phyloP scores from a whole-genome alignment of 768 basidiomycete species.

The Rhodosporidiobolus odoratus region DNA sequence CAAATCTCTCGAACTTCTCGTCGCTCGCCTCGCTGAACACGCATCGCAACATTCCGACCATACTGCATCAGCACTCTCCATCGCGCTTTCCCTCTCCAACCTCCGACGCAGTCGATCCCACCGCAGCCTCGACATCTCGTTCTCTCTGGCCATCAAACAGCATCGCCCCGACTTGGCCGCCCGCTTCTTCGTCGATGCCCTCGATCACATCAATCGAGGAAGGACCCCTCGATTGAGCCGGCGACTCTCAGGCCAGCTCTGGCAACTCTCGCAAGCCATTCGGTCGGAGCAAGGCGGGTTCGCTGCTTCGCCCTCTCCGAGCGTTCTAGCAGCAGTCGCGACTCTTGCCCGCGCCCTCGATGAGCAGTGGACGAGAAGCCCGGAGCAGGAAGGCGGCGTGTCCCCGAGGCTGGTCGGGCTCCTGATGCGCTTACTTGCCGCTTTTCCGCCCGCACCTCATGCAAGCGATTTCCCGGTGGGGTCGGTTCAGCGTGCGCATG shows the following conservation, averaged over 20 bases:
- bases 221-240: no score
- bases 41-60: background rate
- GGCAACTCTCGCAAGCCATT: background rate
- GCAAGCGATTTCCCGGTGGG: slow-evolving; percentile 4
- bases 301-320: background rate
- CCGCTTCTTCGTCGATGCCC: slow-evolving; percentile 14
- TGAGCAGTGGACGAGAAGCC: background rate
- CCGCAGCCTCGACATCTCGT: background rate
- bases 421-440: slow-evolving; percentile 10
- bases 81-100: slow-evolving; percentile 17
- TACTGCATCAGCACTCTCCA: slow-evolving; percentile 5
- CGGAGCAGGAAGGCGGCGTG: background rate
- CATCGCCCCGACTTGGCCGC: slow-evolving; percentile 17
- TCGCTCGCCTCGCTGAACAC: slow-evolving; percentile 6
- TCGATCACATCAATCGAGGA: slow-evolving; percentile 1
- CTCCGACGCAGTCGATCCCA: slow-evolving; percentile 5
- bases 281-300: background rate
- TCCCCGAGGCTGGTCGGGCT: background rate
- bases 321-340: slow-evolving; percentile 9
- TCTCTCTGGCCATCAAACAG: slow-evolving; percentile 1
- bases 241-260: background rate
- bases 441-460: slow-evolving; percentile 19
- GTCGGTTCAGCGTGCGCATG: background rate
- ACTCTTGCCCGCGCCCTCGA: slow-evolving; percentile 15
- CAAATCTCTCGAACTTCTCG: slow-evolving; percentile 15